Conservation (phyloP, 495 filamentous ascomycete genomes). For the Lophiostoma macrostomum region DNA sequence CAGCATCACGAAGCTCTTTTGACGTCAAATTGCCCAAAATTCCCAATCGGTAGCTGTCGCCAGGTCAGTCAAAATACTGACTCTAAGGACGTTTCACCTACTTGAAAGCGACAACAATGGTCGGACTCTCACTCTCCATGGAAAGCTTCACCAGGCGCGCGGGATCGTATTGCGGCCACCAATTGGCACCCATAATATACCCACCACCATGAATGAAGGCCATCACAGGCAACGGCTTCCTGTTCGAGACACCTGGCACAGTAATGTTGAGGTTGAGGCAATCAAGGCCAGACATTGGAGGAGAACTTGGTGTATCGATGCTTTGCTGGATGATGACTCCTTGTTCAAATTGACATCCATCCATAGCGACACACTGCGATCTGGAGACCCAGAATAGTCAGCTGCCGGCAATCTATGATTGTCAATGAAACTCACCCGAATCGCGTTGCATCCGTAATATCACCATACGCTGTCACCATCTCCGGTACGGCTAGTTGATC, state of each 20-base stretch:
- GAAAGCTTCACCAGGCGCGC: slow-evolving; percentile 32
- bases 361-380: slow-evolving; percentile 7
- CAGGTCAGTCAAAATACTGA: not conserved
- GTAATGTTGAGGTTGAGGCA: slow-evolving; percentile 37
- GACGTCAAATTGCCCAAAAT: slow-evolving; percentile 30
- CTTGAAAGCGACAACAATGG: slow-evolving; percentile 30
- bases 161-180: slow-evolving; percentile 46
- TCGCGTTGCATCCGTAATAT: slow-evolving; percentile 26
- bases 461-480: slow-evolving; percentile 17
- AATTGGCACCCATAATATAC: slow-evolving; percentile 41
- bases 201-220: slow-evolving; percentile 37
- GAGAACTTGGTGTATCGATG: slow-evolving; percentile 4
- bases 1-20: slow-evolving; percentile 28
- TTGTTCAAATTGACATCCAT: slow-evolving; percentile 19
- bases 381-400: slow-evolving; percentile 14
- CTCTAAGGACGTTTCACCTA: not conserved
- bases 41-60: slow-evolving; percentile 32
- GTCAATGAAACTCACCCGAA: slow-evolving; percentile 20
- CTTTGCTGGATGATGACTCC: slow-evolving; percentile 29
- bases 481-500: slow-evolving; percentile 30
- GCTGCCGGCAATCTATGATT: not conserved
- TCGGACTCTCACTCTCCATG: slow-evolving; percentile 6
- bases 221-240: slow-evolving; percentile 29
- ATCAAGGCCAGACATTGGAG: slow-evolving; percentile 28
- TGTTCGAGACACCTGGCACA: slow-evolving; percentile 7